Conservation (phyloP, 2,329 filamentous ascomycete species). For the Phaeosphaeria sp. region DNA sequence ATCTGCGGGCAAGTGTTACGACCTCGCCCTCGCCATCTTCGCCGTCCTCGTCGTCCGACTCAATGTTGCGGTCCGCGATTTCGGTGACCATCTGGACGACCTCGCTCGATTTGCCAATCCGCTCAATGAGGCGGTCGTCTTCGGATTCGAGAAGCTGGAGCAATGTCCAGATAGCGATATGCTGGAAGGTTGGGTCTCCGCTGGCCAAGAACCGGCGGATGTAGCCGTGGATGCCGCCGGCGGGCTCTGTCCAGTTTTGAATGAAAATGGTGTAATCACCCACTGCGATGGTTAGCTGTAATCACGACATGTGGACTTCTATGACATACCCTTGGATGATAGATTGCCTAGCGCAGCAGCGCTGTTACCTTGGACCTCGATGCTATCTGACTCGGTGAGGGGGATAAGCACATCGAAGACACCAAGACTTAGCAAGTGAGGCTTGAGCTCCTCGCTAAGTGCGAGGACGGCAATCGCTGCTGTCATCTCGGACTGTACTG, state of each 20-base stretch:
- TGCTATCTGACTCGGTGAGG: slow-evolving; percentile 91
- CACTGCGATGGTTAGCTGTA: slow-evolving; percentile 63
- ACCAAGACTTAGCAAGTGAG: slow-evolving; percentile 85
- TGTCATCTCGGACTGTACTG: slow-evolving; percentile 98
- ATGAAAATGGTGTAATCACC: slow-evolving; percentile 97
- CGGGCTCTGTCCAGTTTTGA: slow-evolving; percentile 89
- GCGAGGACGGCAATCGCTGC: slow-evolving; percentile 98
- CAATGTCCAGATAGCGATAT: slow-evolving; percentile 98
- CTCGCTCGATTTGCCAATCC: slow-evolving; percentile 88
- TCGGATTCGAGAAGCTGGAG: slow-evolving; percentile 95
- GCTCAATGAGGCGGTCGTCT: slow-evolving; percentile 84
- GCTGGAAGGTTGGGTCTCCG: slow-evolving; percentile 96
- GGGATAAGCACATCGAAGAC: slow-evolving; percentile 97
- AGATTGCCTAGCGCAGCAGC: slow-evolving; percentile 94
- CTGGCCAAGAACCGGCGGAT: slow-evolving; percentile 90
- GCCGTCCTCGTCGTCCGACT: slow-evolving; percentile 83
- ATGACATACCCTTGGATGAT: slow-evolving; percentile 83
- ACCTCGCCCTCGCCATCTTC: slow-evolving; percentile 95
- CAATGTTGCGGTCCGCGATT: slow-evolving; percentile 88
- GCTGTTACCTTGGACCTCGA: slow-evolving; percentile 98
- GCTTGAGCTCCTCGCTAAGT: slow-evolving; percentile 93
- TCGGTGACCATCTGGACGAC: slow-evolving; percentile 90
- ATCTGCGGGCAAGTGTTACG: slow-evolving; percentile 87
- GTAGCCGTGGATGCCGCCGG: slow-evolving; percentile 95
- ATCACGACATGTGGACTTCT: not conserved